Evolutionary conservation across 2,329 filamentous ascomycete species (phyloP), one percentile per base, ranked within the genome.

Genomic region (Ophiocordyceps australis): DNA sequence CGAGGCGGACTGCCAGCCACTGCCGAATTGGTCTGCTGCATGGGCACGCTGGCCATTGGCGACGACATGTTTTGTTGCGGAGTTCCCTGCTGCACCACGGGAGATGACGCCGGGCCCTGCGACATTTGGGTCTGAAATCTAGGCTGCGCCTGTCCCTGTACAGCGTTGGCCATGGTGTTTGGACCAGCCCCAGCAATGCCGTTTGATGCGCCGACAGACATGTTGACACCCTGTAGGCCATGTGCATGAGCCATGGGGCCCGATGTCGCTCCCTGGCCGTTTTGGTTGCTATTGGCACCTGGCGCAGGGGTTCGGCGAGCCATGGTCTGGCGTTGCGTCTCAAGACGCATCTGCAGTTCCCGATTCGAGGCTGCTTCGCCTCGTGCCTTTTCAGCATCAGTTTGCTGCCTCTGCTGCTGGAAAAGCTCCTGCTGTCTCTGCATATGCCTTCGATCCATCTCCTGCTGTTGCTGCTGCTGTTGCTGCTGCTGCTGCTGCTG

Each of bases 401-500:
- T 44, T 54, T 65, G 43, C 34, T 52, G 50, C 30, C 39, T 53
- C 35, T 73, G 57, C 29, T 57, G 52, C 30, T 47, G 46, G n/a
- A n/a, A n/a, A n/a, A n/a, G n/a, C 28, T 50, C 51, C 36, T 54
- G 50, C n/a, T 47, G 47, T 28, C 43, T 54, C 30, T 62, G 54
- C 20, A 50, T 42, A 25, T 59, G 55, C 15, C 69, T 45, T 33
- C 62, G 60, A 26, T 61, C 59, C 34, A 67, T 64, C 24, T 65
- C 62, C 33, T 73, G 67, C 12, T 61, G 59, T 30, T 75, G 66
- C 35, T 73, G 67, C 28, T 70, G 57, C 48, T 82, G 82, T 39
- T 89, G 79, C 30, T 74, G 69, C 32, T 77, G 75, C 42, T 73
- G 77, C 45, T 91, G 80, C 15, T 74, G 72, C 32, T 82, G 75